Conservation (phyloP, 2,329 filamentous ascomycete species). For the Calonectria multiphialidica region DNA sequence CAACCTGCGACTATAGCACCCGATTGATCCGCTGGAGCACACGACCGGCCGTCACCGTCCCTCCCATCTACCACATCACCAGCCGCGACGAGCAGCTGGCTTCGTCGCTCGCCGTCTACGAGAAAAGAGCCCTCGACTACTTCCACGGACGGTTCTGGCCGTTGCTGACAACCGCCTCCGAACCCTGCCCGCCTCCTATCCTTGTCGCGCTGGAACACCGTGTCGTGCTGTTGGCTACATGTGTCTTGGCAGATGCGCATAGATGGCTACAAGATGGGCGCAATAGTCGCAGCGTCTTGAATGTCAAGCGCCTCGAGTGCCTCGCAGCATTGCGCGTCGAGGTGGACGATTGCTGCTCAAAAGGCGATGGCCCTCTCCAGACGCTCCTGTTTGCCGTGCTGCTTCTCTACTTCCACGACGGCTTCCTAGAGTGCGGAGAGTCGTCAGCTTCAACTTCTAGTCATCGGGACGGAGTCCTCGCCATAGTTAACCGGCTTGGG, state of each 20-base stretch:
- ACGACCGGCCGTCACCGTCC: conserved; percentile 46
- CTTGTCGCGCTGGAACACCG: conserved; percentile 47
- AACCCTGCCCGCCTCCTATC: conserved; percentile 47
- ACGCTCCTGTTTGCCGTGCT: conserved; percentile 54
- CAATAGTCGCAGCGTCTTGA: conserved; percentile 41
- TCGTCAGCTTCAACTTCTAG: conserved; percentile 49
- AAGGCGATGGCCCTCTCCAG: conserved; percentile 47
- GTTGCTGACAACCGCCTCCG: conserved; percentile 42
- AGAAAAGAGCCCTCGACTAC: conserved; percentile 48
- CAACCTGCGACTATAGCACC: conserved; percentile 47
- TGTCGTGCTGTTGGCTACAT: conserved; percentile 48
- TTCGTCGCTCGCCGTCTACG: conserved; percentile 42
- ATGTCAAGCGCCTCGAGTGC: conserved; percentile 45
- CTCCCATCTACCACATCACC: conserved; percentile 45
- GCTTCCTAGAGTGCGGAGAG: conserved; percentile 49
- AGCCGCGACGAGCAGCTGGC: conserved; percentile 42
- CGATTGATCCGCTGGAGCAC: conserved; percentile 57
- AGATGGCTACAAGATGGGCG: conserved; percentile 46
- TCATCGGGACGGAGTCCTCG: conserved; percentile 51
- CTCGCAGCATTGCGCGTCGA: conserved; percentile 48
- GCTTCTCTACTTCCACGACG: conserved; percentile 56
- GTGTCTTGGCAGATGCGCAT: conserved; percentile 48
- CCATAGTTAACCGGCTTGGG: conserved; percentile 49
- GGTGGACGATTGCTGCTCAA: conserved; percentile 47
- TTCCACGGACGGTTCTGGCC: conserved; percentile 51